Evolutionary conservation across 345 rosid genomes (phyloP).

Genomic region (Eucalyptus victrix): DNA sequence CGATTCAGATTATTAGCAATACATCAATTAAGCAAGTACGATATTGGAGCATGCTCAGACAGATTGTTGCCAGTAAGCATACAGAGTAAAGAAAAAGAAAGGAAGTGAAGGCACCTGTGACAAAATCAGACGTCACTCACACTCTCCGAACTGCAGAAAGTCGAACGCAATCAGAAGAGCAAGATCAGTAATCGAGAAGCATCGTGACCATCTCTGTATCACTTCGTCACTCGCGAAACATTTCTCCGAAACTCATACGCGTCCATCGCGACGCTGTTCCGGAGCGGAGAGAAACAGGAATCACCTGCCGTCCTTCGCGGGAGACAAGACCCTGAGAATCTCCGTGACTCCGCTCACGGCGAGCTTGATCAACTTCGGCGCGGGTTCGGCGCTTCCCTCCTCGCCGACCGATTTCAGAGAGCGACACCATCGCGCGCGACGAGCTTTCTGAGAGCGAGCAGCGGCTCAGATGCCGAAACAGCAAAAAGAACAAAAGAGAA

Average conservation of each 20-base stretch:
- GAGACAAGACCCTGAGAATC: conserved; percentile 49
- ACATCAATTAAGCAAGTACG: neutral
- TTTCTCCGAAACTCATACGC: neutral
- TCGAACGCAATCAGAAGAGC: neutral
- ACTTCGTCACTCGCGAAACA: neutral
- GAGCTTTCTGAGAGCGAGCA: conserved; percentile 1
- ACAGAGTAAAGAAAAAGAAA: neutral
- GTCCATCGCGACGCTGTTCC: neutral
- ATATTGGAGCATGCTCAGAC: neutral
- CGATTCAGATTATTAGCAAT: neutral
- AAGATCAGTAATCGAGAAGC: neutral
- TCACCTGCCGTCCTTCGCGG: conserved; percentile 15
- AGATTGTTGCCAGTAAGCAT: neutral
- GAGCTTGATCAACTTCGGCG: conserved; percentile 38
- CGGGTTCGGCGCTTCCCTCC: neutral
- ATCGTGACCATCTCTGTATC: neutral
- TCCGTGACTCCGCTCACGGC: conserved; percentile 78
- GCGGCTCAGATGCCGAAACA: neutral
- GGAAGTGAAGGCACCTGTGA: conserved; percentile 37
- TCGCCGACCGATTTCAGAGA: conserved; percentile 12
- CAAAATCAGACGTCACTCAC: conserved; percentile 40
- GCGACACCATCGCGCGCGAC: conserved; percentile 29
- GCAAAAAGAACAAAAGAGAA: neutral
- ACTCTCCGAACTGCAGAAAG: conserved; percentile 1
- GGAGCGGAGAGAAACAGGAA: neutral